Base-by-base conservation (phyloP, 768 basidiomycete genomes). In the Amanita polypyramis region DNA sequence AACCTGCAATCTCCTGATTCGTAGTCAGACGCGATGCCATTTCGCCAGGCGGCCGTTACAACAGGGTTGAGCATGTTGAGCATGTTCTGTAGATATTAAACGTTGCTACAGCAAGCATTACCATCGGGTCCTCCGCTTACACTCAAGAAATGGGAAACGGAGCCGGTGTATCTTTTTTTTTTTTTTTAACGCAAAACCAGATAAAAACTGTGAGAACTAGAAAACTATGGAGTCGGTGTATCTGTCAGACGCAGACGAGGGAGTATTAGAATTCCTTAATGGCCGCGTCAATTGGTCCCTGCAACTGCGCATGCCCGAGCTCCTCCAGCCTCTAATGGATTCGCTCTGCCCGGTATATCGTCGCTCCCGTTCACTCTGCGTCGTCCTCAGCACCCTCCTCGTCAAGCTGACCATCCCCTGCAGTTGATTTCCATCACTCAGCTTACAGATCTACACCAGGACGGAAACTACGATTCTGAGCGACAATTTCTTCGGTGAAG, bases 11-110 rank as follows among this genome's bases (percentile, higher is more conserved):
- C 84, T 86, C 83, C 82, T 85, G 84, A 85, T 85, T 58, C 82
- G 82, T 83, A 85, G 84, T 85, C 82, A 85, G 82, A 85, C 83
- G 82, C 84, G 83, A 85, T 87, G 82, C 84, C 84, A 85, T 85
- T 86, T 84, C 82, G 83, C 84, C 84, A 85, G 79, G 79, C 83
- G 81, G 80, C 82, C 83, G 7, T 27, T 3, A 4, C 25, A 27
- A 27, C 7, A 4, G 25, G n/a, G n/a, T n/a, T n/a, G n/a, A n/a
- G n/a, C n/a, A 4, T 27, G 7, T 7, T 27, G 7, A 27, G 25
- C 25, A 27, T 27, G 25, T 27, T 27, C n/a, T n/a, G n/a, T n/a
- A n/a, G n/a, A n/a, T n/a, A n/a, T n/a, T n/a, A n/a, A n/a, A n/a
- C n/a, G n/a, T n/a, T n/a, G n/a, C n/a, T n/a, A n/a, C n/a, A n/a